Percentiles rank a stretch among this genome's conserved stretches.
Evolutionary conservation across 108 stramenopile genomes (phyloP).

Genomic region (Skeletonema costatum): DNA sequence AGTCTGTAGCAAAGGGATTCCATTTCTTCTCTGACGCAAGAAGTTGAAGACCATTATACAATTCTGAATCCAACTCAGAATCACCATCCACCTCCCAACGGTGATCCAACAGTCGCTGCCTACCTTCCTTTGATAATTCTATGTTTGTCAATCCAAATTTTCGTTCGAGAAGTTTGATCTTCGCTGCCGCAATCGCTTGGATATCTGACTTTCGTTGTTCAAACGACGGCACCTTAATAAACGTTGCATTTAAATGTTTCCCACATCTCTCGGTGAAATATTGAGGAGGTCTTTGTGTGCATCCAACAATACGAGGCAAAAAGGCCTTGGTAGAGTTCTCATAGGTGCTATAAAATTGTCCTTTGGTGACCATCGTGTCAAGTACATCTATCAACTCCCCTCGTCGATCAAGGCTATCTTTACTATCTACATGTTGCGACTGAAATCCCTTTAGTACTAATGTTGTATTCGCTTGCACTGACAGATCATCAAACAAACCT

Average conservation of each 20-base stretch:
- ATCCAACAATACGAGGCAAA: slow-evolving; percentile 32
- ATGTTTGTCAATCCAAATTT: slow-evolving; percentile 21
- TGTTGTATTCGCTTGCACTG: slow-evolving; percentile 28
- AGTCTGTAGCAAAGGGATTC: slow-evolving; percentile 2
- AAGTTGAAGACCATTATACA: slow-evolving; percentile 12
- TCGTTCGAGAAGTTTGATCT: slow-evolving; percentile 20
- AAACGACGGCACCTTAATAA: slow-evolving; percentile 44
- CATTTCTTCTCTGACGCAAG: slow-evolving; percentile 18
- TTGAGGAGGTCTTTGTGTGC: slow-evolving; percentile 18
- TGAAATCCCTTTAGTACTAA: slow-evolving; percentile 43
- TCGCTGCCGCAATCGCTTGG: slow-evolving; percentile 21
- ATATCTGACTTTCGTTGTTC: slow-evolving; percentile 25
- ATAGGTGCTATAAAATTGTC: slow-evolving; percentile 21
- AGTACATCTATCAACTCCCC: slow-evolving; percentile 22
- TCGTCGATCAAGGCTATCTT: slow-evolving; percentile 21
- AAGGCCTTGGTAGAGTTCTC: slow-evolving; percentile 31
- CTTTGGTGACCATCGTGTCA: slow-evolving; percentile 3
- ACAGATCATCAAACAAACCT: slow-evolving; percentile 35
- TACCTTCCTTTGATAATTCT: slow-evolving; percentile 23
- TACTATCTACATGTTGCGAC: slow-evolving; percentile 34
- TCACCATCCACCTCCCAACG: slow-evolving; percentile 34
- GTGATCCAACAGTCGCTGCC: slow-evolving; percentile 38
- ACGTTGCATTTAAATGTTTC: slow-evolving; percentile 7
- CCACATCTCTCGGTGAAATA: slow-evolving; percentile 11
- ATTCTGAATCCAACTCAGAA: slow-evolving; percentile 33